Percentiles rank a stretch among this genome's conserved stretches.
Conservation (phyloP, 2,329 filamentous ascomycete species). For the Cytospora leucostoma region DNA sequence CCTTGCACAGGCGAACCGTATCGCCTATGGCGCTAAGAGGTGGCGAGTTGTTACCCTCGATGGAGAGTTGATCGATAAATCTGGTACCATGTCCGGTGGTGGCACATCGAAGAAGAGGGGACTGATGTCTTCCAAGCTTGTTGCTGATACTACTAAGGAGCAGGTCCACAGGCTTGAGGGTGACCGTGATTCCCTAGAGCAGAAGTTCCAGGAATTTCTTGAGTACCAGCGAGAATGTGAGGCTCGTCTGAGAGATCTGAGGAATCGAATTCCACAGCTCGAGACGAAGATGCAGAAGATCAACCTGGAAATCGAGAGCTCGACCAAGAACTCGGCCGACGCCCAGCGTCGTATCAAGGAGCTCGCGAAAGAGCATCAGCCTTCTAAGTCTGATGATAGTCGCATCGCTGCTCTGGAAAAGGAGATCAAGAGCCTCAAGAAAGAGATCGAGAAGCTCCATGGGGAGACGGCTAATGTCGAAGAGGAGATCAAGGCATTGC, state of each 20-base stretch:
- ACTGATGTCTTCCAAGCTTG: constrained; percentile 94
- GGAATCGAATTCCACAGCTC: constrained; percentile 76
- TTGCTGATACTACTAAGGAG: constrained; percentile 83
- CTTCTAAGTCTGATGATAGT: constrained; percentile 76
- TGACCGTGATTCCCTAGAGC: constrained; percentile 82
- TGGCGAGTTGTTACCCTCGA: constrained; percentile 97
- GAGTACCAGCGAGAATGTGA: constrained; percentile 82
- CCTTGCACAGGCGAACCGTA: constrained; percentile 92
- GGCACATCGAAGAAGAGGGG: constrained; percentile 88
- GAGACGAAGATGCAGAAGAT: constrained; percentile 94
- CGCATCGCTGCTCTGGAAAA: constrained; percentile 74
- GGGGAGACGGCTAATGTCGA: constrained; percentile 88
- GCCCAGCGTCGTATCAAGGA: constrained; percentile 84
- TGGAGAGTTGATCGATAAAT: constrained; percentile 95
- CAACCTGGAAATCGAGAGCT: constrained; percentile 82
- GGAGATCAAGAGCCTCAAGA: constrained; percentile 72
- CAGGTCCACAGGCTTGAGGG: constrained; percentile 84
- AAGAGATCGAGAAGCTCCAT: constrained; percentile 77
- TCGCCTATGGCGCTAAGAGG: constrained; percentile 88
- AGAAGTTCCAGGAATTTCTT: constrained; percentile 81
- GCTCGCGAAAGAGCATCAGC: constrained; percentile 76
- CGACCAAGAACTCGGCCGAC: constrained; percentile 80
- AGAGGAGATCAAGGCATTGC: constrained; percentile 86
- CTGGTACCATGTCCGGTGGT: constrained; percentile 98
- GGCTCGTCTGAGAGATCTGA: constrained; percentile 68